Percentiles rank a stretch among this genome's conserved stretches.
phyloP scores from a whole-genome alignment of 805 yeast genomes.

The Lipomyces sp. region DNA sequence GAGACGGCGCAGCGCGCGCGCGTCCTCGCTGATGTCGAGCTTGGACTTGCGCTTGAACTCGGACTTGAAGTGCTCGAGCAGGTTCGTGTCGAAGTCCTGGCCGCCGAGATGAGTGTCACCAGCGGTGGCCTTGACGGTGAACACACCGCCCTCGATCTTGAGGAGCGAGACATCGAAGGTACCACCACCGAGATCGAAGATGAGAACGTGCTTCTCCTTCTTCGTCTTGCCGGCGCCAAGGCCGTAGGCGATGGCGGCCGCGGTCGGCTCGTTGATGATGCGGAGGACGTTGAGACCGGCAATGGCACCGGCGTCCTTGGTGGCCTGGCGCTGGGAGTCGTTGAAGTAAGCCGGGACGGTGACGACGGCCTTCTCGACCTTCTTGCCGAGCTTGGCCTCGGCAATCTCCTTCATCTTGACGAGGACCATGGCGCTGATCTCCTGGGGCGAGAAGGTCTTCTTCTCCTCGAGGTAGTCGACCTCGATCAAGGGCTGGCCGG shows the following conservation, averaged over 20 bases:
- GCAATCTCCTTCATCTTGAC: constrained; percentile 84
- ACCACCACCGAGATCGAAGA: constrained; percentile 97
- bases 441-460: constrained; percentile 89
- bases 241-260: constrained; percentile 97
- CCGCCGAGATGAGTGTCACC: constrained; percentile 99
- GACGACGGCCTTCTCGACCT: constrained; percentile 78
- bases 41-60: constrained; percentile 96
- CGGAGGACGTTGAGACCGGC: constrained; percentile 81
- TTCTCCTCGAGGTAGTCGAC: constrained; percentile 82
- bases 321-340: constrained; percentile 87
- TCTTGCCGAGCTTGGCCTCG: constrained; percentile 75
- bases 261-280: constrained; percentile 89
- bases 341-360: constrained; percentile 88
- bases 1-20: constrained; percentile 96
- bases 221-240: constrained; percentile 82
- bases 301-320: constrained; percentile 85
- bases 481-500: constrained; percentile 75
- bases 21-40: constrained; percentile 81
- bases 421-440: constrained; percentile 89
- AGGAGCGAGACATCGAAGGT: constrained; percentile 93
- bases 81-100: constrained; percentile 97
- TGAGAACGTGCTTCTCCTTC: constrained; percentile 82
- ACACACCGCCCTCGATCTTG: constrained; percentile 92
- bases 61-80: constrained; percentile 85
- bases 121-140: constrained; percentile 95